A percentile compares a stretch with the other conserved stretches of the same genome.
These are phyloP conservation scores for Candida ovalis DNA, from an alignment of 805 yeast species.

Conservation along the genomic window DNA sequence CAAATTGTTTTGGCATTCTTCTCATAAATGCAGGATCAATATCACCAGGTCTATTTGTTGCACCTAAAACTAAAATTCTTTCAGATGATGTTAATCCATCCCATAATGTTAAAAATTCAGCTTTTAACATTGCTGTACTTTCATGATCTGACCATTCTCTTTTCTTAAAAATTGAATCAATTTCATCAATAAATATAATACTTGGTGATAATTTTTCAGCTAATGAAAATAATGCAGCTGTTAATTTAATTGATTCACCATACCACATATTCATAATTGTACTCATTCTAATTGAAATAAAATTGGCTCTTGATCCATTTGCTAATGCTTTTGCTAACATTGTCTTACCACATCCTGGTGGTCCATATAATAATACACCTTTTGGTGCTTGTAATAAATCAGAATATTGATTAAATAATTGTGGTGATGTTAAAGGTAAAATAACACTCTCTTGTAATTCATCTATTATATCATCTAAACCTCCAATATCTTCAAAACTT, in stretches of 20 bases:
- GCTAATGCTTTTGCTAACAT: slow-evolving; percentile 97
- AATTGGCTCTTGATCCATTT: slow-evolving; percentile 85
- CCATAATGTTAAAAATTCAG: slow-evolving; percentile 98
- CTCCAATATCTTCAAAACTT: slow-evolving; percentile 82
- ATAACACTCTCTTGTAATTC: slow-evolving; percentile 87
- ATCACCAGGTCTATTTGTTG: slow-evolving; percentile 89
- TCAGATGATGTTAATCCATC: slow-evolving; percentile 82
- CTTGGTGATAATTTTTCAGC: slow-evolving; percentile 92
- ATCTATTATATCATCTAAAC: slow-evolving; percentile 74
- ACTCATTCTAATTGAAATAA: slow-evolving; percentile 88
- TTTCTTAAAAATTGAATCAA: slow-evolving; percentile 89
- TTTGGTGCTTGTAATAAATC: slow-evolving; percentile 81
- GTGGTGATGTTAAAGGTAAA: slow-evolving; percentile 80
- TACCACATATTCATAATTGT: slow-evolving; percentile 96
- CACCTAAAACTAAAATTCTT: slow-evolving; percentile 84
- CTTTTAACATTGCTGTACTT: slow-evolving; percentile 89
- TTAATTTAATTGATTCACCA: slow-evolving; percentile 92
- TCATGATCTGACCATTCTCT: slow-evolving; percentile 85
- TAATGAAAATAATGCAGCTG: slow-evolving; percentile 86
- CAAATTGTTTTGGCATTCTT: slow-evolving; percentile 87
- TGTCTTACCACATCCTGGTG: slow-evolving; percentile 98
- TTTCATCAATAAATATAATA: slow-evolving; percentile 92
- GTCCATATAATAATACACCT: slow-evolving; percentile 90
- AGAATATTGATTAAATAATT: slow-evolving; percentile 65
- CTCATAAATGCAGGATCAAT: slow-evolving; percentile 90